phyloP scores from a whole-genome alignment of 495 filamentous ascomycete species.

The Xylaria longipes region DNA sequence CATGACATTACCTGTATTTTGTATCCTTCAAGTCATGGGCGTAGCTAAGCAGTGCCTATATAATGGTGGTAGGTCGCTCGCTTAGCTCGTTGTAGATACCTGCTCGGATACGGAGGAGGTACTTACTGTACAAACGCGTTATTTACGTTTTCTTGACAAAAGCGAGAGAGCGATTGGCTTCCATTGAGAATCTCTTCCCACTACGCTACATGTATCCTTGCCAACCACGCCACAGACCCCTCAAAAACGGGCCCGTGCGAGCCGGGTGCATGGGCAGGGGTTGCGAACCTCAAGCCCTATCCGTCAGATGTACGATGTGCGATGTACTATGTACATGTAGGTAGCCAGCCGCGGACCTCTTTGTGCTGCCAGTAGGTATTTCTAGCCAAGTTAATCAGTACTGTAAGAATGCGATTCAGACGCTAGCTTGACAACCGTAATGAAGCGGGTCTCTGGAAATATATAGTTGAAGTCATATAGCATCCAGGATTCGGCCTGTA shows the following conservation, averaged over 20 bases:
- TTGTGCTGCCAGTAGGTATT: neutral
- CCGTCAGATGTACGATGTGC: neutral
- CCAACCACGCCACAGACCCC: conserved; percentile 13
- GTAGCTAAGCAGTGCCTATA: too few species aligned
- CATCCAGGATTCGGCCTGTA: neutral
- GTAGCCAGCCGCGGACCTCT: neutral
- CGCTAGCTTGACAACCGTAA: neutral
- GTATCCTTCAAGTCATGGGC: neutral
- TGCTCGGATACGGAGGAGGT: neutral
- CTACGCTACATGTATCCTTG: conserved; percentile 6
- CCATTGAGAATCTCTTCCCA: neutral
- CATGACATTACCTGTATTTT: neutral
- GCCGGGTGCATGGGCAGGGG: conserved; percentile 7
- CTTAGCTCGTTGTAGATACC: neutral
- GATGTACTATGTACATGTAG: neutral
- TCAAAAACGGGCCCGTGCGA: neutral
- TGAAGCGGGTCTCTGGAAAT: neutral
- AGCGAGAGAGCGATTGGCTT: neutral
- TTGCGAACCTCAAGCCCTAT: conserved; percentile 4
- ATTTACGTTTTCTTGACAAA: neutral
- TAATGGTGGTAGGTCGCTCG: neutral
- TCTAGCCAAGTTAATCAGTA: neutral
- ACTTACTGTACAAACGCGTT: neutral
- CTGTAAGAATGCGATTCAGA: neutral
- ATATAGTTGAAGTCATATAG: neutral